A percentile compares a stretch with the other conserved stretches of the same genome.
Evolutionary conservation across 2,329 filamentous ascomycete genomes (phyloP).

Genomic region (Shiraia sp.): DNA sequence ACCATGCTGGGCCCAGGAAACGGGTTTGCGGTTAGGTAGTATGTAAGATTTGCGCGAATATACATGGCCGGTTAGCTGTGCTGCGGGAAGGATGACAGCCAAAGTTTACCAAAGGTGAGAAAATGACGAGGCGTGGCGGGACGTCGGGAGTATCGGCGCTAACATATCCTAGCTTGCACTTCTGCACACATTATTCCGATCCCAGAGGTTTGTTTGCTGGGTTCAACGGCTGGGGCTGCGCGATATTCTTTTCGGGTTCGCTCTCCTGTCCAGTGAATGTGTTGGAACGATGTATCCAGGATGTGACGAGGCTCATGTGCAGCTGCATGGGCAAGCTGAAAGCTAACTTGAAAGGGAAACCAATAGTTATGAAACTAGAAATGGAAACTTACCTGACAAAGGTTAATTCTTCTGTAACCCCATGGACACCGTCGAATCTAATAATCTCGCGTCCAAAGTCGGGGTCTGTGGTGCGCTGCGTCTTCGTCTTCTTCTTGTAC

Average conservation of each 20-base stretch:
- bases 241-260: too few species aligned
- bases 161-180: too few species aligned
- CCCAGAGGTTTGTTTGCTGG: not conserved
- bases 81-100: not conserved
- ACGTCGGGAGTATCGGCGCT: not conserved
- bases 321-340: too few species aligned
- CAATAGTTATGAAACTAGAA: slow-evolving; percentile 7
- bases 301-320: slow-evolving; percentile 5
- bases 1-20: not conserved
- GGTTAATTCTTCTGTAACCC: slow-evolving; percentile 52
- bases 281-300: too few species aligned
- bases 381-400: slow-evolving; percentile 51
- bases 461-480: slow-evolving; percentile 48
- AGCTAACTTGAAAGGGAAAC: not conserved
- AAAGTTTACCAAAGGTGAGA: not conserved
- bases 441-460: slow-evolving; percentile 52
- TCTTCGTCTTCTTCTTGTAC: slow-evolving; percentile 52
- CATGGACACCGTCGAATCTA: slow-evolving; percentile 48
- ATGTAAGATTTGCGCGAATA: not conserved
- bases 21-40: slow-evolving; percentile 1
- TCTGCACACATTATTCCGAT: slow-evolving; percentile 2
- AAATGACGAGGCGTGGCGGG: slow-evolving; percentile 1
- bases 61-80: not conserved
- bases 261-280: too few species aligned
- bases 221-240: too few species aligned